Conservation (phyloP, 257 asterid genomes). For the Penstemon davidsonii region DNA sequence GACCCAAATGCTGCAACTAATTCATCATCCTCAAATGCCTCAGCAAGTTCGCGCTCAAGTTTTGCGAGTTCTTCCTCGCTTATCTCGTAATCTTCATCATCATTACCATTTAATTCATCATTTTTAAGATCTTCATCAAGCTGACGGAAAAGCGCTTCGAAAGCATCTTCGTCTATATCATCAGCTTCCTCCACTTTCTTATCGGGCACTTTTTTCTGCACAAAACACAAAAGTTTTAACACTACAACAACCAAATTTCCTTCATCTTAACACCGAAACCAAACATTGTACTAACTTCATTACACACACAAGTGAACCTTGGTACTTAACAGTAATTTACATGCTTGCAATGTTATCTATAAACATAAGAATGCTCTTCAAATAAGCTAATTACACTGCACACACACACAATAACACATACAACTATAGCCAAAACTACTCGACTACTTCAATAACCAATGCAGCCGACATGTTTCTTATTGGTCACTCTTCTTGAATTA, state of each 20-base stretch:
- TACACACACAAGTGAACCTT: background rate
- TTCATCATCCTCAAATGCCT: slow-evolving; percentile 82
- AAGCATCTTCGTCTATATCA: slow-evolving; percentile 79
- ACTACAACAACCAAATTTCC: slow-evolving; percentile 2
- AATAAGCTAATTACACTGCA: background rate
- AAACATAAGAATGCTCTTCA: too few species aligned
- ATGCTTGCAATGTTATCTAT: too few species aligned
- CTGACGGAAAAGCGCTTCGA: slow-evolving; percentile 83
- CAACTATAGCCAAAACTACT: background rate
- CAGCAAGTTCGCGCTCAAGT: slow-evolving; percentile 82
- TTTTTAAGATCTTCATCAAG: slow-evolving; percentile 90
- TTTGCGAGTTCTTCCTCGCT: slow-evolving; percentile 75
- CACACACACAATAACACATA: background rate
- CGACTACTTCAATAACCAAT: slow-evolving; percentile 7
- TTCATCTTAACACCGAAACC: background rate
- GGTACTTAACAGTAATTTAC: too few species aligned
- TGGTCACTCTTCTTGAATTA: too few species aligned
- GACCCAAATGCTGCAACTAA: slow-evolving; percentile 54
- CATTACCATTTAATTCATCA: slow-evolving; percentile 51
- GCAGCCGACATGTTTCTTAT: too few species aligned
- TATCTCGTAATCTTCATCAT: slow-evolving; percentile 58
- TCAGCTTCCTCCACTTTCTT: slow-evolving; percentile 47
- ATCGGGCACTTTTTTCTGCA: slow-evolving; percentile 38
- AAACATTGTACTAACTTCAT: background rate
- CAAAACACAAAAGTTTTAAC: slow-evolving; percentile 15